Percentiles rank a stretch among this genome's conserved stretches.
Conservation (phyloP, 441 rosid genomes). For the Pelargonium australe region DNA sequence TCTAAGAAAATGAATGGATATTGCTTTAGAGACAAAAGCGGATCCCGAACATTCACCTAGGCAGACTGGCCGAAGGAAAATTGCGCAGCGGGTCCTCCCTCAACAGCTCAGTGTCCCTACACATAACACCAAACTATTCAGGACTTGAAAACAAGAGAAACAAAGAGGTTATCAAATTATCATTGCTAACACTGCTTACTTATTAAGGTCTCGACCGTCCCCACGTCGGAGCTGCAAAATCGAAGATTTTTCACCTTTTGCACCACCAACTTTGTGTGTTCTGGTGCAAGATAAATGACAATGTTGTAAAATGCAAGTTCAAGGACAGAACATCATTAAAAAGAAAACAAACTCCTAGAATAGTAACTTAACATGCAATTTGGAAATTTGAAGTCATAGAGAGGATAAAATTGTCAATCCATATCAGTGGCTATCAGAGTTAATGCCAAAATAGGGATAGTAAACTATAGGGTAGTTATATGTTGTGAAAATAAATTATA, state of each 20-base stretch:
- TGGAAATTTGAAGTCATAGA: too few species aligned
- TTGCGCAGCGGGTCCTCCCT: constrained; percentile 1
- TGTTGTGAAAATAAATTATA: too few species aligned
- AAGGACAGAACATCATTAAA: neutral
- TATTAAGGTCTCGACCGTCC: neutral
- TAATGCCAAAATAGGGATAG: too few species aligned
- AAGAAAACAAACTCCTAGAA: too few species aligned
- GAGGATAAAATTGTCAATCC: too few species aligned
- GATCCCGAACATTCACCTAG: neutral
- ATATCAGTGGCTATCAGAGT: too few species aligned
- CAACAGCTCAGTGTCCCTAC: neutral
- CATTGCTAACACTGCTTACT: neutral
- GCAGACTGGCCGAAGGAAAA: constrained; percentile 3
- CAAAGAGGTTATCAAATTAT: neutral
- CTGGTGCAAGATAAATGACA: neutral
- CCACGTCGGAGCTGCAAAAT: constrained; percentile 1
- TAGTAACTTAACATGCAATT: too few species aligned
- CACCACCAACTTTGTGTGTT: constrained; percentile 3
- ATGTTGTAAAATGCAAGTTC: too few species aligned
- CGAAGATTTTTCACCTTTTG: neutral
- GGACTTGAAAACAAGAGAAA: neutral
- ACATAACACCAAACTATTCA: neutral
- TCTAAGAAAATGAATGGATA: neutral
- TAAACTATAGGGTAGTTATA: too few species aligned
- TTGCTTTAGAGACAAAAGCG: neutral